A percentile compares a stretch with the other conserved stretches of the same genome.
Conservation (phyloP, 2,329 filamentous ascomycete species). For the Aspergillus ustus region DNA sequence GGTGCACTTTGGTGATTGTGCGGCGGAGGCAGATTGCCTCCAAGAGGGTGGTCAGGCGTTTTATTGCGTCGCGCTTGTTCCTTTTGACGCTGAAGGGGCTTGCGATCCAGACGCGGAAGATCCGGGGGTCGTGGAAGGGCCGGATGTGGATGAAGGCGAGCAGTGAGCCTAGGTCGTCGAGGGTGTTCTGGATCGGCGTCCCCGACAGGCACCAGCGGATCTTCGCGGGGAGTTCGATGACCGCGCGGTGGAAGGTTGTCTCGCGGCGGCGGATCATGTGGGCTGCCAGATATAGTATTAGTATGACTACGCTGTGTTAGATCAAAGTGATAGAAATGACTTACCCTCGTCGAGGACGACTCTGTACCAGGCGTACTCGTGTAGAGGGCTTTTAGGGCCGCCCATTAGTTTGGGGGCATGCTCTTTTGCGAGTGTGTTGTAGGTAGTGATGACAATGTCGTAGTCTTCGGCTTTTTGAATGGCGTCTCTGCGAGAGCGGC, state of each 20-base stretch:
- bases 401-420: conserved; percentile 1
- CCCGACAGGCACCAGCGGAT: conserved; percentile 60
- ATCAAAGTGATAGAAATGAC: not conserved
- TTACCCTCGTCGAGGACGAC: conserved; percentile 56
- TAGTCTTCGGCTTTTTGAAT: conserved; percentile 14
- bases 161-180: conserved; percentile 58
- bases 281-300: conserved; percentile 37
- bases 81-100: conserved; percentile 43
- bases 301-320: not conserved
- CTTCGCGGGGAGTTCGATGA: conserved; percentile 47
- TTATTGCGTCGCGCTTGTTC: conserved; percentile 21
- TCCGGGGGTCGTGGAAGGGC: conserved; percentile 1
- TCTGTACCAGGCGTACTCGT: conserved; percentile 44
- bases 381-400: conserved; percentile 1
- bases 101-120: conserved; percentile 12
- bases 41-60: conserved; percentile 32
- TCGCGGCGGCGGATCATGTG: conserved; percentile 56
- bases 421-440: conserved; percentile 50
- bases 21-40: conserved; percentile 36
- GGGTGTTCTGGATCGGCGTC: conserved; percentile 59
- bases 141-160: conserved; percentile 53
- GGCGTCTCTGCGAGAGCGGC: not conserved
- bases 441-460: conserved; percentile 55
- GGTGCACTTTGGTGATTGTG: conserved; percentile 23
- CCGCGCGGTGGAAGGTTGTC: conserved; percentile 52